These are phyloP conservation scores for Ophiostoma sp. DNA, from an alignment of 2,329 filamentous ascomycete species.

Conservation along the genomic window DNA sequence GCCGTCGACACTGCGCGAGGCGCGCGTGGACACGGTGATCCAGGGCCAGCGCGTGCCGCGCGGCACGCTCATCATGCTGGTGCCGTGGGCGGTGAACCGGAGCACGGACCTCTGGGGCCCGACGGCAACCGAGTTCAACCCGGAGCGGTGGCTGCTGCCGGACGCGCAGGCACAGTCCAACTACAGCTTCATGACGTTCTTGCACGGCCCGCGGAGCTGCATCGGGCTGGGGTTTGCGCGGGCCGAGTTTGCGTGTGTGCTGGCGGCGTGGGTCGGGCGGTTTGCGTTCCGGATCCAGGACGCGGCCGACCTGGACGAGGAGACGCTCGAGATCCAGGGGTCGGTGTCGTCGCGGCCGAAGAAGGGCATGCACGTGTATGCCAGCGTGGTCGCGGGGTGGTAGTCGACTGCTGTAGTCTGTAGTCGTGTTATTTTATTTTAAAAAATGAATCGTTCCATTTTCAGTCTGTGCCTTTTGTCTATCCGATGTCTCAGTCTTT, in stretches of 20 bases:
- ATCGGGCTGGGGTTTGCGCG: constrained; percentile 78
- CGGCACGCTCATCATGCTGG: constrained; percentile 63
- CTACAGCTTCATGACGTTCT: constrained; percentile 73
- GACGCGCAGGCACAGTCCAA: constrained; percentile 44
- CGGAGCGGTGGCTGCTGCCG: constrained; percentile 65
- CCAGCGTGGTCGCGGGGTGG: constrained; percentile 64
- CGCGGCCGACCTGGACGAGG: constrained; percentile 59
- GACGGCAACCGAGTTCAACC: constrained; percentile 69
- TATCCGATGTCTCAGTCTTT: not conserved
- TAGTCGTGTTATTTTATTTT: not conserved
- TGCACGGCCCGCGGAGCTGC: constrained; percentile 80
- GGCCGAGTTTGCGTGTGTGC: constrained; percentile 75
- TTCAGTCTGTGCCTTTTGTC: not conserved
- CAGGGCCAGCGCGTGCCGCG: constrained; percentile 61
- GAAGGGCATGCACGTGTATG: constrained; percentile 63
- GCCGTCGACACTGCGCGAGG: constrained; percentile 61
- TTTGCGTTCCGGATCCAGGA: constrained; percentile 60
- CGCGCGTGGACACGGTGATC: constrained; percentile 59
- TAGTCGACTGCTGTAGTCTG: constrained; percentile 30
- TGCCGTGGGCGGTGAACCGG: constrained; percentile 64
- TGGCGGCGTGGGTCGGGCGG: constrained; percentile 69
- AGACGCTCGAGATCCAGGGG: constrained; percentile 60
- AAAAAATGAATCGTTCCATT: not conserved
- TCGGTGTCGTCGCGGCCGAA: constrained; percentile 67
- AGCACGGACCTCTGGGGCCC: constrained; percentile 66